Evolutionary conservation across 1,139 yeast genomes (phyloP).

Genomic region (Zygoascus sp.): DNA sequence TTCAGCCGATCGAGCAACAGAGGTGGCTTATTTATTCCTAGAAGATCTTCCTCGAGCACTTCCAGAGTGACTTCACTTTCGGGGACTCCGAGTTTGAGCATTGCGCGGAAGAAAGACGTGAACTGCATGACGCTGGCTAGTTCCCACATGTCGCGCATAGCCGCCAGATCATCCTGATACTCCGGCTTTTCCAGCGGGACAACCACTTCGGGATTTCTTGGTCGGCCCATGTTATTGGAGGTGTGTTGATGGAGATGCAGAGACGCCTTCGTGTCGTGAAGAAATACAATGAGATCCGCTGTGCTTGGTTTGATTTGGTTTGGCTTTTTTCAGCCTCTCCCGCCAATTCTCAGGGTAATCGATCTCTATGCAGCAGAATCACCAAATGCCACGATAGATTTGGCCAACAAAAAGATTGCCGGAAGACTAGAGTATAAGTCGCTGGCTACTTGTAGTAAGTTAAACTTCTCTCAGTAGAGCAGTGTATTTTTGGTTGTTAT

Average conservation of each 20-base stretch:
- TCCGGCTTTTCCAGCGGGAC: constrained; percentile 26
- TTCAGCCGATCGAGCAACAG: constrained; percentile 18
- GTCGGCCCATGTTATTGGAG: constrained; percentile 3
- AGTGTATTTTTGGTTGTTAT: too few relatives aligned
- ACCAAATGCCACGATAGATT: too few relatives aligned
- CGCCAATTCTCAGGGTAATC: neutral
- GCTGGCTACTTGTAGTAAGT: too few relatives aligned
- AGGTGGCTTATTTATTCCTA: constrained; percentile 22
- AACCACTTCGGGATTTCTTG: constrained; percentile 7
- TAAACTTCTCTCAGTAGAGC: too few relatives aligned
- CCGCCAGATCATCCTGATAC: constrained; percentile 20
- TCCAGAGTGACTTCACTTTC: constrained; percentile 25
- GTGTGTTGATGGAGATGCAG: neutral
- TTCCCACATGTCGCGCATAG: constrained; percentile 29
- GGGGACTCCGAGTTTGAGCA: constrained; percentile 23
- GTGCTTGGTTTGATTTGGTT: neutral
- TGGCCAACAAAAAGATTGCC: too few relatives aligned
- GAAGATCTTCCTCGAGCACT: constrained; percentile 31
- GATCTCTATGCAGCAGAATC: too few relatives aligned
- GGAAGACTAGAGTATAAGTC: too few relatives aligned
- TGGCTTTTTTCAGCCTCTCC: constrained; percentile 2
- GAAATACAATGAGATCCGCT: neutral
- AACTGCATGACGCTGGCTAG: constrained; percentile 28
- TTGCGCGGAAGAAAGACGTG: constrained; percentile 24
- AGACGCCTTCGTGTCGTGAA: neutral